phyloP scores from a whole-genome alignment of 2,329 filamentous ascomycete genomes.

The Fusarium buxicola region DNA sequence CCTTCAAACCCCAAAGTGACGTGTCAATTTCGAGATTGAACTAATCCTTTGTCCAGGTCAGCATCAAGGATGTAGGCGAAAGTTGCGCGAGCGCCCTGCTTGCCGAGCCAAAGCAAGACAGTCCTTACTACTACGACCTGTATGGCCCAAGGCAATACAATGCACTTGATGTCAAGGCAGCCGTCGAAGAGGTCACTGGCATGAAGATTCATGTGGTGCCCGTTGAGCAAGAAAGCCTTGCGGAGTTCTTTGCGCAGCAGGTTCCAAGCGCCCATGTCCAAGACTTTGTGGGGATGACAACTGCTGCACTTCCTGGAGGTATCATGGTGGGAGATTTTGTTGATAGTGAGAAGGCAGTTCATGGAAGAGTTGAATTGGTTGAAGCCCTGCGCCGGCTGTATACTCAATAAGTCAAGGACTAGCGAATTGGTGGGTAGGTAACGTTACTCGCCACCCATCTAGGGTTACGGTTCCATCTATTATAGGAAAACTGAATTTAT shows the following conservation, averaged over 20 bases:
- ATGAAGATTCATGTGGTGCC: slow-evolving; percentile 41
- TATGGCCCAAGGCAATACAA: slow-evolving; percentile 48
- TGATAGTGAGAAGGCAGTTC: slow-evolving; percentile 40
- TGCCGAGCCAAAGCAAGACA: slow-evolving; percentile 9
- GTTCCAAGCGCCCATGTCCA: slow-evolving; percentile 39
- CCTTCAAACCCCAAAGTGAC: rapidly evolving
- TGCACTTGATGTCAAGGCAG: slow-evolving; percentile 45
- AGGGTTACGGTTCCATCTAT: no score
- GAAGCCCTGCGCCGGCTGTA: slow-evolving; percentile 38
- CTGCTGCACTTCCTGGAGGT: slow-evolving; percentile 42
- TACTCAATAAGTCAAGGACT: slow-evolving; percentile 9
- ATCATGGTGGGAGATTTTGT: slow-evolving; percentile 40
- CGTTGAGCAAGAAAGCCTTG: slow-evolving; percentile 41
- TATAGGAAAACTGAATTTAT: no score
- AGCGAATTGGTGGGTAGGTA: not conserved
- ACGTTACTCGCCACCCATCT: no score
- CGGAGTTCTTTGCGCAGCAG: slow-evolving; percentile 39
- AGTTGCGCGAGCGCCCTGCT: slow-evolving; percentile 43
- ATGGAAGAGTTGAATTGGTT: slow-evolving; percentile 43
- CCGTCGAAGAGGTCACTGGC: slow-evolving; percentile 44
- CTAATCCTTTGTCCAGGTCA: slow-evolving; percentile 37
- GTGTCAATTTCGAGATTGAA: not conserved
- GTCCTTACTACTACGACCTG: slow-evolving; percentile 39
- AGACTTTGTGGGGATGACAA: slow-evolving; percentile 48
- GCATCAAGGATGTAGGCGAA: slow-evolving; percentile 46